Evolutionary conservation across 192 early-diverging fungal genomes (phyloP).

Genomic region (Coemansia brasiliensis): DNA sequence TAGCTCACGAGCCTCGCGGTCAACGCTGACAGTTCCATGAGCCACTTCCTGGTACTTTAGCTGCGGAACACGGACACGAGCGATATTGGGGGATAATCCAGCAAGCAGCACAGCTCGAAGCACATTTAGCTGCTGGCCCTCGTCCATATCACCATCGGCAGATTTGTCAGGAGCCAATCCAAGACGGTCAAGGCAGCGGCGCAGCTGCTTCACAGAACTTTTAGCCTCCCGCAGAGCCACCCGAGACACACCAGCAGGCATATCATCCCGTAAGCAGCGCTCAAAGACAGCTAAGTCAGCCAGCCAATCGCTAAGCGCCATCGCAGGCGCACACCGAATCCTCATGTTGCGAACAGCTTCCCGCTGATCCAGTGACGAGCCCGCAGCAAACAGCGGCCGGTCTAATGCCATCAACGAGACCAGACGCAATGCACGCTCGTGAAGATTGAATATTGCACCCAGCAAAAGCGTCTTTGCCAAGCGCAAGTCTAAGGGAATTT

Average conservation of each 20-base stretch:
- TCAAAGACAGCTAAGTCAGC: conserved; percentile 59
- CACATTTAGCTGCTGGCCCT: conserved; percentile 44
- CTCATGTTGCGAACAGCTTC: background rate
- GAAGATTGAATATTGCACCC: conserved; percentile 69
- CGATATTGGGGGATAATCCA: conserved; percentile 84
- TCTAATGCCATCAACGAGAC: conserved; percentile 60
- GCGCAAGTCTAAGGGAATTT: conserved; percentile 73
- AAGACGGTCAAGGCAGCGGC: conserved; percentile 51
- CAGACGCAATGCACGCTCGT: conserved; percentile 72
- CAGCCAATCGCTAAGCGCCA: conserved; percentile 66
- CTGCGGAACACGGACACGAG: conserved; percentile 67
- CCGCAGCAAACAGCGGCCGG: conserved; percentile 13
- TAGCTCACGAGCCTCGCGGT: conserved; percentile 72
- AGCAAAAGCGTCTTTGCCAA: conserved; percentile 79
- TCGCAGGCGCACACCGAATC: background rate
- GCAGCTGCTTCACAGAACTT: conserved; percentile 59
- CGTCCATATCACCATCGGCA: conserved; percentile 1
- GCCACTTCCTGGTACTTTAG: conserved; percentile 72
- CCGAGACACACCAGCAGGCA: conserved; percentile 54
- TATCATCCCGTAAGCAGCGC: background rate
- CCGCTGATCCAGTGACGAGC: background rate
- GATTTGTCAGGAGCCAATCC: conserved; percentile 2
- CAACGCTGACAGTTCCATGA: conserved; percentile 69
- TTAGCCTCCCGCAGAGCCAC: conserved; percentile 63
- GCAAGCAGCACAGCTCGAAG: conserved; percentile 77